Base-by-base conservation (phyloP, 1,284 basidiomycete genomes). In the Ganoderma leucocontextum region DNA sequence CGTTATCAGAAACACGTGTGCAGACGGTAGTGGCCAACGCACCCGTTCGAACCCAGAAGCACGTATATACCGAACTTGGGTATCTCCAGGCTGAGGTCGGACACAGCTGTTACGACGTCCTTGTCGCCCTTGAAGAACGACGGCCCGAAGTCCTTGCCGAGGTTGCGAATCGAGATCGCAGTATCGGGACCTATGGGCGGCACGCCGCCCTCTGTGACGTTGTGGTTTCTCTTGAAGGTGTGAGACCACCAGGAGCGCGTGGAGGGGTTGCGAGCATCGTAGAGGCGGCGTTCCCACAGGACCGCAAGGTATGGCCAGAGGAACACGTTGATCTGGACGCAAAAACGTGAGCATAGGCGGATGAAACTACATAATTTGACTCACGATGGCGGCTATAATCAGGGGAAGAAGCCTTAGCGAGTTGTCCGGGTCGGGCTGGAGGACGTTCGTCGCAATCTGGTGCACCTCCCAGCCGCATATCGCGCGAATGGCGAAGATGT, bases 21-120 rank as follows among this genome's bases (percentile, higher is more conserved):
- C n/a, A 41, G 57, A 10, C 3, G 9, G 22, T 3, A 9, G n/a
- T 3, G 12, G 22, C 8, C 6, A 49, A 80, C 85, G 47, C 57
- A 89, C 89, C 91, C 91, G 70, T 92, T 92, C 1, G 89, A 88
- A 15, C 93, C 93, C 5, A 94, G 81, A 8, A 95, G 80, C 17
- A 94, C 92, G 73, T 90, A 94, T 42, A 94, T 92, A 10, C 91
- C 91, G 17, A 81, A 83, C 72, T 88, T 87, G 1, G 91, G 91
- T 8, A 94, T 85, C 68, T 89, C 85, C 61, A 93, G 77, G 0
- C 87, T 87, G 33, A 93, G 84, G 72, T 91, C 87, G 2, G 81
- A 80, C 25, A 94, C 85, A 0, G 92, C 92, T 0, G 84, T 87
- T 13, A 92, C 85, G 5, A 76, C 66, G 42, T 80, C 79, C 59